Percentiles rank a stretch among this genome's conserved stretches.
Conservation (phyloP, 1,139 yeast species). For the Yamadazyma conglobata region DNA sequence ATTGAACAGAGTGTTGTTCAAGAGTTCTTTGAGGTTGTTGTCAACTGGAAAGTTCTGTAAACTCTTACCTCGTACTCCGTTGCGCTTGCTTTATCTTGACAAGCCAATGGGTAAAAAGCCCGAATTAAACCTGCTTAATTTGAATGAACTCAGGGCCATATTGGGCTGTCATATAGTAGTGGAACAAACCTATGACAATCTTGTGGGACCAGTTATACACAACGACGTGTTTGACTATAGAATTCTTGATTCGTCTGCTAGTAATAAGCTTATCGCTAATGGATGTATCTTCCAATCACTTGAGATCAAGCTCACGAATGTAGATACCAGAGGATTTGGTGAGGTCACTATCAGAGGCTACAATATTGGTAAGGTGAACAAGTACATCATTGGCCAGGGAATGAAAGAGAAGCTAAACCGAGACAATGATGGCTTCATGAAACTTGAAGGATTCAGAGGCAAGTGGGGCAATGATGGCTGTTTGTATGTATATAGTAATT, state of each 20-base stretch:
- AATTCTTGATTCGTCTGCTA: conserved; percentile 23
- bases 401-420: conserved; percentile 17
- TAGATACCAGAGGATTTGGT: conserved; percentile 39
- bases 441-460: conserved; percentile 48
- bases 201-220: conserved; percentile 56
- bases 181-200: conserved; percentile 47
- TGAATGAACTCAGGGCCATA: conserved; percentile 45
- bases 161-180: conserved; percentile 49
- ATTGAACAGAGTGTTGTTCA: conserved; percentile 15
- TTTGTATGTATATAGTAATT: conserved; percentile 40
- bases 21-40: conserved; percentile 21
- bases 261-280: conserved; percentile 17
- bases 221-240: conserved; percentile 67
- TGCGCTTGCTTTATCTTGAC: conserved; percentile 44
- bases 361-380: conserved; percentile 51
- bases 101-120: conserved; percentile 15
- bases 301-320: conserved; percentile 44
- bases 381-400: conserved; percentile 18
- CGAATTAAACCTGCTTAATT: conserved; percentile 22
- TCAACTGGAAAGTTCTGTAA: conserved; percentile 26
- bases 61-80: conserved; percentile 8
- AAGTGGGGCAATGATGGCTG: conserved; percentile 74
- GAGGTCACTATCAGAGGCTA: conserved; percentile 61
- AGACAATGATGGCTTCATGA: conserved; percentile 59
- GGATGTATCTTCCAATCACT: conserved; percentile 52